Evolutionary conservation across 2,329 filamentous ascomycete species (phyloP).

Genomic region (Penicillium olsonii): DNA sequence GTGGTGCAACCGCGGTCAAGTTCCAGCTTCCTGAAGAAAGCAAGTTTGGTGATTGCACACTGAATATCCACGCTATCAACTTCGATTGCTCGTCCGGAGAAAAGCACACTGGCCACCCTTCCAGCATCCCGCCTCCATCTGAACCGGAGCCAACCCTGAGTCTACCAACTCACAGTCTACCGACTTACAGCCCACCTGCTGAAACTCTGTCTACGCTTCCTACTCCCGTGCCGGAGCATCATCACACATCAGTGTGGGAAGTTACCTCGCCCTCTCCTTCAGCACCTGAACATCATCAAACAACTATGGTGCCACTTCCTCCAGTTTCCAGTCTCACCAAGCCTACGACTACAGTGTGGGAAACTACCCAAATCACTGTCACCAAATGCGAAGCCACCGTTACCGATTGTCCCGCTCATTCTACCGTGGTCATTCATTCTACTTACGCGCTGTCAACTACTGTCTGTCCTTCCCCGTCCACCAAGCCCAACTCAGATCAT

Average conservation of each 20-base stretch:
- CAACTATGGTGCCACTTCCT: neutral
- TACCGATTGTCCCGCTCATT: constrained; percentile 53
- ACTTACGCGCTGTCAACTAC: constrained; percentile 59
- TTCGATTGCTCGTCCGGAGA: constrained; percentile 23
- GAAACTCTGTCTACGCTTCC: neutral
- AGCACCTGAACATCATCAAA: neutral
- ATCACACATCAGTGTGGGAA: neutral
- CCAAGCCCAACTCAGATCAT: neutral
- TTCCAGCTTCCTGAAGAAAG: constrained; percentile 61
- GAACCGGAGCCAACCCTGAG: neutral
- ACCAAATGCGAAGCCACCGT: constrained; percentile 39
- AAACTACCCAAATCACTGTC: constrained; percentile 32
- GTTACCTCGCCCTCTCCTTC: neutral
- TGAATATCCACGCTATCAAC: constrained; percentile 51
- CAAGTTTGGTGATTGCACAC: constrained; percentile 63
- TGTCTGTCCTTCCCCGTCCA: constrained; percentile 47
- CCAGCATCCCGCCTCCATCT: neutral
- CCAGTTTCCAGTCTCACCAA: no score
- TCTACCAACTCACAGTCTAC: neutral
- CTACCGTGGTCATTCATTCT: constrained; percentile 52
- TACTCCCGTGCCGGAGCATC: neutral
- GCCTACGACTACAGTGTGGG: constrained; percentile 32
- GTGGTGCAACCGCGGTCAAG: constrained; percentile 78
- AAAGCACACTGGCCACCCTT: constrained; percentile 8
- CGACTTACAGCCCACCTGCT: neutral